Base-by-base conservation (phyloP, 352 stramenopile genomes). In the Lagenidium giganteum region DNA sequence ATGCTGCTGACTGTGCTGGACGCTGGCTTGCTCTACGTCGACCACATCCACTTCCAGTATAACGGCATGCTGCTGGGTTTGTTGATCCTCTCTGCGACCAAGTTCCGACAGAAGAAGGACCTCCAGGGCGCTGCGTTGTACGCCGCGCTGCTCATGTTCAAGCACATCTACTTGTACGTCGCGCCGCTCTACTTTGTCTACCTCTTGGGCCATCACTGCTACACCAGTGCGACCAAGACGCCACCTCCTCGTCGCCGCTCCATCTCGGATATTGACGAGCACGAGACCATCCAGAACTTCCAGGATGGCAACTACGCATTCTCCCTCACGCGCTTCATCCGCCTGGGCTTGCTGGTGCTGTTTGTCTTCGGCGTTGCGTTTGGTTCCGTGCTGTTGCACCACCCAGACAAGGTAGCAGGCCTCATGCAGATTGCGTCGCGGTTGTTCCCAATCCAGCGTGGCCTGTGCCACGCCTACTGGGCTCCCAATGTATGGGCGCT, bases 21-120 rank as follows among this genome's bases (percentile, higher is more conserved):
- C 67, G 79, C 93, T 5, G 93, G 89, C 3, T 61, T 99, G 27
- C 61, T 99, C 7, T 88, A 96, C 54, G 78, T 99, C 26, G 96
- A 99, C 71, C 95, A 99, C 71, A 93, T 99, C 29, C 96, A 99
- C 66, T 99, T 99, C 74, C 96, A 99, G 64, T 99, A 99, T 79
- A 99, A 99, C 61, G 95, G 95, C 12, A 94, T 98, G 75, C 61
- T 99, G 14, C 69, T 99, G 6, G 95, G 95, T 0, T 59, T 98
- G 48, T 66, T 98, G 25, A 79, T 98, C 26, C 64, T 96, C 31
- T 98, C 90, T 5, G 61, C 96, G 23, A 83, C 79, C 30, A 85
- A 87, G 47, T 74, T 93, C 41, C 58, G 75, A 26, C 53, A 87
- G 47, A 65, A 87, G 41, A 66, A 88, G 47, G 81, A 96, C 33